Base-by-base conservation (phyloP, 208 protist species). In the Crithidia brevicula region DNA sequence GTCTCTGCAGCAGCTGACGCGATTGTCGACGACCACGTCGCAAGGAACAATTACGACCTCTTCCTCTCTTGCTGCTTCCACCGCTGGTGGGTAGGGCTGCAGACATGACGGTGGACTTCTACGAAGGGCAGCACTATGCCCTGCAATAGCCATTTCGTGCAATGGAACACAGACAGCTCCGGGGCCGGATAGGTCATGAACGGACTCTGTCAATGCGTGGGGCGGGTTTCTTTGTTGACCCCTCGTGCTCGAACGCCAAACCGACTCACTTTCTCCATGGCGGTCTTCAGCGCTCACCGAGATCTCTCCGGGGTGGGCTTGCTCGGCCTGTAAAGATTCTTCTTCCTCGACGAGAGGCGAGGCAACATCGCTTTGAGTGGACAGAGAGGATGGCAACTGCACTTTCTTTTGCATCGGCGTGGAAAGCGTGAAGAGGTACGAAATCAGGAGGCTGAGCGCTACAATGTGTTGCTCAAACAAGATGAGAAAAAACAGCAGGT, bases 401-500 rank as follows among this genome's bases (percentile, higher is more conserved):
- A 4, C 34, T 16, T 11, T 4, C 20, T 50, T 50, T 1, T 28
- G 18, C 1, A 4, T 7, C 2, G 61, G 61, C 11, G 18, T 2
- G 49, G 31, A 7, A 18, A 70, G 64, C 20, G 51, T 34, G 42
- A n/a, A 1, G 31, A 60, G 53, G 33, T 65, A 71, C 0, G 46
- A 18, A 20, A 66, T 0, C n/a, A 76, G 23, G 28, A 76, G 70
- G 16, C 38, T 20, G 3, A 65, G 61, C 3, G 70, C 52, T 6
- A 51, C 47, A 9, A 59, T n/a, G 47, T 49, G 66, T 18, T 70
- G 70, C 38, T 49, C 63, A 3, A 64, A 15, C 25, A 76, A 16
- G 27, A 57, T 40, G 13, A 74, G 77, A 8, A 72, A 18, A 31
- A 70, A 69, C 11, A 82, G 60, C 4, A 87, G 42, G n/a, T 72